Evolutionary conservation across 345 rosid genomes (phyloP), one percentile per base, ranked within the genome.

Genomic region (Streptanthus diversifolius): DNA sequence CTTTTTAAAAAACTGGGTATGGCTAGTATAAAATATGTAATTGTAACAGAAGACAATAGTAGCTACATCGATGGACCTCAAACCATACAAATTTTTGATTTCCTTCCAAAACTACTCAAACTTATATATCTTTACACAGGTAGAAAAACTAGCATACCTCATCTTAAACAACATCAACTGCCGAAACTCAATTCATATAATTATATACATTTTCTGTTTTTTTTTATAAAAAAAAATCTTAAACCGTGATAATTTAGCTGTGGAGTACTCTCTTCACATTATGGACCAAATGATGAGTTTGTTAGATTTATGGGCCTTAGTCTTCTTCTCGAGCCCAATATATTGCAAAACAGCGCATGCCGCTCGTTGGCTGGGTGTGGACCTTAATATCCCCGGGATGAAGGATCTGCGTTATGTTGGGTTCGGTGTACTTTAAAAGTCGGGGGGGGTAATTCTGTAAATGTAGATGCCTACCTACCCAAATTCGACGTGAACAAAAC

Each of bases 381-480:
- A 63, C 76, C 41, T 63, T 29, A 21, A 43, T 41, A 53, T 22
- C 63, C 58, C 27, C 17, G n/a, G n/a, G n/a, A n/a, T n/a, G n/a
- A n/a, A 58, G 12, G 29, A 58, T 19, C 29, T 33, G 27, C 24
- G 52, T n/a, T 13, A 27, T 18, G 49, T 62, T 41, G 21, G 37
- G 66, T 61, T 18, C 12, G 69, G 14, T 45, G 27, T 51, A 21
- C 1, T 11, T 25, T 19, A 10, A 48, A 18, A 4, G 25, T 7
- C 7, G 17, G 18, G 66, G 76, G 55, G 25, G 56, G 32, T 60
- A 60, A 0, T 32, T 19, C 17, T 33, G 79, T 61, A 32, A 75
- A 21, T 43, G 5, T 29, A 10, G 0, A 29, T 39, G 19, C 5
- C 7, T 3, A 75, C 79, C 65, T 61, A 75, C 36, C 54, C 17